Conservation (phyloP, 163 green algal species). For the Chlorella variabilis region DNA sequence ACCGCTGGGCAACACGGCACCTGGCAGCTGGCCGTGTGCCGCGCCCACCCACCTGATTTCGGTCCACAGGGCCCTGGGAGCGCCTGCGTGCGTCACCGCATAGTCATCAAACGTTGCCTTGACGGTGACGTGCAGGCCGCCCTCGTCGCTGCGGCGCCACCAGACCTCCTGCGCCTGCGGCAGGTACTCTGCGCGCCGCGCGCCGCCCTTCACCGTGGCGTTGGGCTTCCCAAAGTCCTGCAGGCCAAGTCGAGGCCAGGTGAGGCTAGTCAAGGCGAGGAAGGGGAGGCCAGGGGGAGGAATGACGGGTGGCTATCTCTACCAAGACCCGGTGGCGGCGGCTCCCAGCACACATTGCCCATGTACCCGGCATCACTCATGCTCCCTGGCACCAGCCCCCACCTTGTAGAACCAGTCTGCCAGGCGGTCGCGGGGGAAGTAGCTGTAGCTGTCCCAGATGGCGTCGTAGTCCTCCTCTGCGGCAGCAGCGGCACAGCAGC, state of each 20-base stretch:
- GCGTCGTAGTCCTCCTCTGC: conserved; percentile 55
- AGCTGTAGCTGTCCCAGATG: conserved; percentile 48
- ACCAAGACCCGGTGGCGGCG: no score
- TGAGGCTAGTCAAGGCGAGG: no score
- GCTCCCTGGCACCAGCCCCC: no score
- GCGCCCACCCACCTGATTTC: conserved; percentile 52
- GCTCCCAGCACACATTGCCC: no score
- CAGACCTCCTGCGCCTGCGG: conserved; percentile 37
- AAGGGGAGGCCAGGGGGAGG: not conserved
- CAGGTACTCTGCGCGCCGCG: conserved; percentile 24
- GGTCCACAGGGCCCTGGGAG: conserved; percentile 56
- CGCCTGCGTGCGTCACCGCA: conserved; percentile 48
- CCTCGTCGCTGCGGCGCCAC: not conserved
- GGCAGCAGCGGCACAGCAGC: not conserved
- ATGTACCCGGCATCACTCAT: no score
- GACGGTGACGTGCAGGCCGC: conserved; percentile 12
- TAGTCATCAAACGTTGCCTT: not conserved
- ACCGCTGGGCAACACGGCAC: not conserved
- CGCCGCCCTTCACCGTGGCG: conserved; percentile 28
- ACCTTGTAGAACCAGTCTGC: conserved; percentile 41
- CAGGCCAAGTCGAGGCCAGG: no score
- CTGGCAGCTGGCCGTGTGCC: no score
- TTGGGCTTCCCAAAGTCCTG: conserved; percentile 58
- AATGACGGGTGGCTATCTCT: not conserved
- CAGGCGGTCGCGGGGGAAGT: not conserved